Evolutionary conservation across 78 protist genomes (phyloP), one percentile per base, ranked within the genome.

Genomic region (Tieghemostelium lacteum): DNA sequence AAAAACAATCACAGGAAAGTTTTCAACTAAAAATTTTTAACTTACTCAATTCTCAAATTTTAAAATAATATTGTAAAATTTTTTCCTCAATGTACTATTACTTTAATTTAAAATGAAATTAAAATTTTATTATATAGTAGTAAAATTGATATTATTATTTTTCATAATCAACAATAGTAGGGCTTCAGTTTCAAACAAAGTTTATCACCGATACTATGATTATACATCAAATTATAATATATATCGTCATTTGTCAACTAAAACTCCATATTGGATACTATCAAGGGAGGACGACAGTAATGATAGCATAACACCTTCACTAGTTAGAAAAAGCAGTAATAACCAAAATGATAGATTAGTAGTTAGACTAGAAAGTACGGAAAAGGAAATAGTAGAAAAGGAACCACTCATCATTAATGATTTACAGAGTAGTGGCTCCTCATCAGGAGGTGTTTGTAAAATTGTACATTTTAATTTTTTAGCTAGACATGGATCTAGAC

Each of bases 241-340:
- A 28, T 12, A 19, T 22, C 45, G 52, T 45, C 87, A 77, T 77
- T 49, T 77, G 17, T 7, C 74, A 16, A 77, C 88, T 1, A 80
- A 67, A 36, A 80, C 88, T 39, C 88, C 88, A 8, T 80, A 80
- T 67, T 80, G 76, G 76, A 67, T 39, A 37, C 61, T 58, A 26
- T 45, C 52, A 10, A 45, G 52, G 6, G 52, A 45, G n/a, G 10
- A 45, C 10, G 52, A 10, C 52, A 45, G 52, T 10, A 10, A 45
- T 45, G 52, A 45, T 10, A 45, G n/a, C n/a, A n/a, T n/a, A n/a
- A n/a, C n/a, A n/a, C n/a, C n/a, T n/a, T n/a, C n/a, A n/a, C n/a
- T n/a, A n/a, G n/a, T n/a, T n/a, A n/a, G n/a, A n/a, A n/a, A n/a
- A n/a, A n/a, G n/a, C n/a, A n/a, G n/a, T n/a, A n/a, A n/a, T n/a